A percentile compares a stretch with the other conserved stretches of the same genome.
Evolutionary conservation across 768 basidiomycete species (phyloP).

Genomic region (Paxillus involutus): DNA sequence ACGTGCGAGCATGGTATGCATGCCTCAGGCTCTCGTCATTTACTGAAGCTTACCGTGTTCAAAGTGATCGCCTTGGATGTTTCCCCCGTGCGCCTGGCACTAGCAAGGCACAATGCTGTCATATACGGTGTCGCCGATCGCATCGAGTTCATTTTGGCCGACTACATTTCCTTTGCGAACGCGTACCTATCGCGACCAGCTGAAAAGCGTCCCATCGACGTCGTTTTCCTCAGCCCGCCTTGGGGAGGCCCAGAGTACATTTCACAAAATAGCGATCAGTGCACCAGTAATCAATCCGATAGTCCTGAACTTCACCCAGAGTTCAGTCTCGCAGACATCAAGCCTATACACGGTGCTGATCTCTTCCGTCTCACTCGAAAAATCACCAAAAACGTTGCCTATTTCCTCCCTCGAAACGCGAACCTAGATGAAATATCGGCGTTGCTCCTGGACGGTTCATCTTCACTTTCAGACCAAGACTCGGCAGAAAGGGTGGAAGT

Average conservation of each 20-base stretch:
- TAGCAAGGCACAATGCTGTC: conserved; percentile 91
- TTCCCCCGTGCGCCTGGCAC: conserved; percentile 77
- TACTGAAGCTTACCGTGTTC: background rate
- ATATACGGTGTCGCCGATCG: conserved; percentile 94
- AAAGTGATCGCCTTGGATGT: conserved; percentile 93
- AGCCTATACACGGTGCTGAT: conserved; percentile 79
- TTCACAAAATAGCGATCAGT: conserved; percentile 14
- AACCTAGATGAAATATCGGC: conserved; percentile 68
- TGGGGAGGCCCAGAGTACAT: conserved; percentile 91
- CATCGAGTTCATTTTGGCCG: conserved; percentile 90
- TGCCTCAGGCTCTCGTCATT: background rate
- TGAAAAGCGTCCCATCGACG: conserved; percentile 64
- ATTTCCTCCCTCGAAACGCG: conserved; percentile 85
- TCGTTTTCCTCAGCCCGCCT: conserved; percentile 91
- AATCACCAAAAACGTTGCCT: conserved; percentile 84
- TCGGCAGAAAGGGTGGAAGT: conserved; percentile 71
- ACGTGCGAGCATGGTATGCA: conserved; percentile 89
- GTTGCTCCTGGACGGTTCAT: conserved; percentile 32
- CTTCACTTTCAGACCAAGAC: conserved; percentile 2
- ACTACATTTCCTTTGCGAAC: conserved; percentile 80
- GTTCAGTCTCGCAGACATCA: conserved; percentile 71
- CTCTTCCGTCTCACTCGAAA: conserved; percentile 72
- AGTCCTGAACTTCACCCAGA: conserved; percentile 39
- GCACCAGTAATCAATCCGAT: background rate
- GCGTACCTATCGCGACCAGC: conserved; percentile 39